Evolutionary conservation across 2,329 filamentous ascomycete genomes (phyloP), one percentile per base, ranked within the genome.

Genomic region (Elsinoe batatas): DNA sequence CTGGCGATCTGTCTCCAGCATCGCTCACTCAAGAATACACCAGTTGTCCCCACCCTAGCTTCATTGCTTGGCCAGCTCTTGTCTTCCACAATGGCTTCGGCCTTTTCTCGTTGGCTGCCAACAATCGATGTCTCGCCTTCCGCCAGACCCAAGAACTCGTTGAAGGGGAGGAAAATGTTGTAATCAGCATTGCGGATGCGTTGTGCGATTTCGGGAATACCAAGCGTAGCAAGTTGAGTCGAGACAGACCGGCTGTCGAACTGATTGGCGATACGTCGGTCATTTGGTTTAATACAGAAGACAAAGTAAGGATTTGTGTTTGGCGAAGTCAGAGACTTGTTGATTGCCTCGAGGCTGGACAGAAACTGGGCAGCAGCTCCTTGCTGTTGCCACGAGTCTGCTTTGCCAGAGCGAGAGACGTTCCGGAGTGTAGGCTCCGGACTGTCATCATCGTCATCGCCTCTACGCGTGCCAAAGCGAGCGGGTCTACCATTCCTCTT

Each of bases 211-310:
- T 98, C 93, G 1, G 91, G 91, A 64, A 98, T 95, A 32, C 93
- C 93, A 62, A 97, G 88, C 0, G 90, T 95, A 67, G 97, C 91
- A 1, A 98, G 81, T 68, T 98, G 93, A 10, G 87, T 88, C 3
- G 93, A 84, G 18, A 98, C 93, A 68, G 93, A 98, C 71, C 97
- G 97, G 79, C 90, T 96, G 70, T 98, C 93, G 64, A 97, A 98
- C 66, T 98, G 93, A 63, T 98, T 98, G 59, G 93, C 91, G 62
- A 98, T 98, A 50, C 93, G 84, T 54, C 93, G 82, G 68, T 98
- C 93, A 63, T 98, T 98, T 18, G 93, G 91, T 72, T 98, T 98
- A 60, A 98, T 73, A 66, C 93, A 98, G 71, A 98, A 96, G 43
- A 98, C 81, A 64, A 96, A 97, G 71, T 98, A 98, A 0, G 87